These are phyloP conservation scores for Mucor circinelloides DNA, from an alignment of 371 early-diverging fungal genomes.

Conservation along the genomic window DNA sequence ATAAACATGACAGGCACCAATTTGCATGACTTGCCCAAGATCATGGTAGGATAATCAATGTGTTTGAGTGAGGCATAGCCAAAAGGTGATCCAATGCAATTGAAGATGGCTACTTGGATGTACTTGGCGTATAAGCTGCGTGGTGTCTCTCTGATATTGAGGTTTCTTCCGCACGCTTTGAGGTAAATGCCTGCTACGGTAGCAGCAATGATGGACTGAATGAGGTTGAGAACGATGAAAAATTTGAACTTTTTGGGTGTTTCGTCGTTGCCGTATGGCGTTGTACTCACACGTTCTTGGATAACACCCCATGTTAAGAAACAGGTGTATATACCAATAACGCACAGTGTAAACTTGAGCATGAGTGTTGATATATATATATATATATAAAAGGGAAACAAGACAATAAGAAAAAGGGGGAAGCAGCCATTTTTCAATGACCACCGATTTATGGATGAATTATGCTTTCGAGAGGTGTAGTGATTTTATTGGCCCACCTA, in stretches of 20 bases:
- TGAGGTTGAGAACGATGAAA: conserved; percentile 87
- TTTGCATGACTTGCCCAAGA: conserved; percentile 97
- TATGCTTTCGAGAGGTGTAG: conserved; percentile 1
- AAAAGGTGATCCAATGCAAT: conserved; percentile 86
- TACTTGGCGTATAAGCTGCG: conserved; percentile 58
- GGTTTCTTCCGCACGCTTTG: conserved; percentile 44
- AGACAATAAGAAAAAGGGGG: not conserved
- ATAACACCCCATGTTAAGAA: conserved; percentile 95
- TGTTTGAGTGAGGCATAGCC: conserved; percentile 92
- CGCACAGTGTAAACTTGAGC: conserved; percentile 74
- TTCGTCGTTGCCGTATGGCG: conserved; percentile 67
- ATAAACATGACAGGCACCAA: conserved; percentile 95
- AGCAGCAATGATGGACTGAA: conserved; percentile 82
- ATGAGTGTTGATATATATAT: conserved; percentile 24
- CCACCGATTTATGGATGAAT: not conserved
- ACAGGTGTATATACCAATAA: conserved; percentile 91
- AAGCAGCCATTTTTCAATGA: not conserved
- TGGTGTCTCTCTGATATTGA: conserved; percentile 42
- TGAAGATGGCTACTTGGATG: conserved; percentile 75
- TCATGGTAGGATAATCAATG: conserved; percentile 97
- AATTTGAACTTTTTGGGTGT: conserved; percentile 75
- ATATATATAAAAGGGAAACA: not conserved
- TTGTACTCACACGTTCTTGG: conserved; percentile 91
- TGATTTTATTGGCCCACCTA: not conserved
- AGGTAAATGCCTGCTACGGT: conserved; percentile 78